Conservation (phyloP, 2,329 filamentous ascomycete species). For the Aspergillus sp. region DNA sequence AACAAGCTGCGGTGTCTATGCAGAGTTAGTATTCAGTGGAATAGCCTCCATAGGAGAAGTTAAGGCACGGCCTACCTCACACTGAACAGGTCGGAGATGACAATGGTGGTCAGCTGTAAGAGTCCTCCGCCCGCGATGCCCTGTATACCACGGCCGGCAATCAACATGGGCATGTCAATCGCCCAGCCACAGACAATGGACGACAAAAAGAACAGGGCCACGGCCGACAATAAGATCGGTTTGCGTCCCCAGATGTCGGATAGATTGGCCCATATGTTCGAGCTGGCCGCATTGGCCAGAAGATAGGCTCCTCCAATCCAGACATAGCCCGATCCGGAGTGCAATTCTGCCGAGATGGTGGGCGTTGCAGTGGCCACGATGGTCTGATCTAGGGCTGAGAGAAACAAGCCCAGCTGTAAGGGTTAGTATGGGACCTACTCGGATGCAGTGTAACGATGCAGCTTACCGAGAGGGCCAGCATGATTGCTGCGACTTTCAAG, state of each 20-base stretch:
- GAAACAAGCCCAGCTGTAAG: constrained; percentile 18
- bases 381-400: constrained; percentile 44
- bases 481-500: constrained; percentile 16
- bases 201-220: constrained; percentile 49
- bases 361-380: constrained; percentile 63
- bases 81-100: constrained; percentile 57
- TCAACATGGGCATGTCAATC: constrained; percentile 51
- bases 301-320: constrained; percentile 77
- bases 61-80: constrained; percentile 34
- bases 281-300: constrained; percentile 65
- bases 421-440: not conserved
- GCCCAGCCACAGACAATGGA: constrained; percentile 52
- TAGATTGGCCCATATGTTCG: constrained; percentile 68
- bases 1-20: constrained; percentile 47
- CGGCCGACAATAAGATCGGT: constrained; percentile 49
- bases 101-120: constrained; percentile 53
- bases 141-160: constrained; percentile 54
- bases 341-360: constrained; percentile 60
- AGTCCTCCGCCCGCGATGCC: constrained; percentile 56
- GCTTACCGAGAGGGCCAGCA: constrained; percentile 19
- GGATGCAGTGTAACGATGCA: not conserved
- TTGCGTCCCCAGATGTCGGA: constrained; percentile 32
- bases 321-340: constrained; percentile 68
- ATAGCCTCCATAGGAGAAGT: not conserved
- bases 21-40: not conserved